Conservation (phyloP, 148 eudicot species). For the Vaccinium myrtillus region DNA sequence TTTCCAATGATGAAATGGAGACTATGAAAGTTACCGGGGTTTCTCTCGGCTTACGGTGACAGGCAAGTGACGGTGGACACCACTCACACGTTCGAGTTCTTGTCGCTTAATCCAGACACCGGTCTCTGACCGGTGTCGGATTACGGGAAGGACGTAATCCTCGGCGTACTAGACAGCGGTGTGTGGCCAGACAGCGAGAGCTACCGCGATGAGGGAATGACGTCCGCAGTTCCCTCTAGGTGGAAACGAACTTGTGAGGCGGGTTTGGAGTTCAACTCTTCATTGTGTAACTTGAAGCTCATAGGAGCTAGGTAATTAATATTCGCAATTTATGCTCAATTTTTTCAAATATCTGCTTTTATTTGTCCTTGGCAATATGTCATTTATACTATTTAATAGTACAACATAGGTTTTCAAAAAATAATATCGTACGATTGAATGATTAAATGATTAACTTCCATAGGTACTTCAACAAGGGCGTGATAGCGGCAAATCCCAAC, state of each 20-base stretch:
- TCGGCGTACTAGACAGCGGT: conserved; percentile 55
- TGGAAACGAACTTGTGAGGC: conserved; percentile 57
- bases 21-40: too few species aligned
- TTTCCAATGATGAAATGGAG: conserved; percentile 38
- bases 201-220: conserved; percentile 51
- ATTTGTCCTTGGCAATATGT: too few species aligned
- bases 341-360: too few species aligned
- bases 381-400: too few species aligned
- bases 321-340: too few species aligned
- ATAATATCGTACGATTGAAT: too few species aligned
- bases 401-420: too few species aligned
- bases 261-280: conserved; percentile 38
- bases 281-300: conserved; percentile 54
- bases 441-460: too few species aligned
- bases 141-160: conserved; percentile 45
- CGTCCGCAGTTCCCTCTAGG: conserved; percentile 24
- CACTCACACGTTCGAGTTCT: conserved; percentile 48
- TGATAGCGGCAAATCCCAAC: too few species aligned
- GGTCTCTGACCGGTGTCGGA: conserved; percentile 64
- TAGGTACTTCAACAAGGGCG: too few species aligned
- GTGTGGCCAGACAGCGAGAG: conserved; percentile 66
- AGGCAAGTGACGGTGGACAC: conserved; percentile 40
- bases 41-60: too few species aligned
- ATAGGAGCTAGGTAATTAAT: not conserved
- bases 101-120: conserved; percentile 32